A percentile compares a stretch with the other conserved stretches of the same genome.
phyloP scores from a whole-genome alignment of 495 filamentous ascomycete species.

The Glutinoglossum americanum region DNA sequence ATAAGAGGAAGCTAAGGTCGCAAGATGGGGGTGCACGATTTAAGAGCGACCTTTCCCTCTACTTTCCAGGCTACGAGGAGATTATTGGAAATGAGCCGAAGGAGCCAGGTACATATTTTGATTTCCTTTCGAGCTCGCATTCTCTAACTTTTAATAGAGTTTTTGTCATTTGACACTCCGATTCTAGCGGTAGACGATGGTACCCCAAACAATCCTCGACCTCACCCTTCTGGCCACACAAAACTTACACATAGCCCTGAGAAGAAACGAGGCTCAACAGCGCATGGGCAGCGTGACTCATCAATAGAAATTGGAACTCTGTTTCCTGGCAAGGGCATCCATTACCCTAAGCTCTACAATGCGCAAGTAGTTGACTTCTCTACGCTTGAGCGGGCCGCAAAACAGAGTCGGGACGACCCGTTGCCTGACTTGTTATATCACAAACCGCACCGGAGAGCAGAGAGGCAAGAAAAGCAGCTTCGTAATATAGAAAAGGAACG shows the following conservation, averaged over 20 bases:
- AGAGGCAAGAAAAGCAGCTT: conserved; percentile 77
- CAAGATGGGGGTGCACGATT: conserved; percentile 32
- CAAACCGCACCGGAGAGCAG: conserved; percentile 50
- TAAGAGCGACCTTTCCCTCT: conserved; percentile 71
- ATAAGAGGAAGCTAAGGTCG: conserved; percentile 20
- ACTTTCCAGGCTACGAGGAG: conserved; percentile 82
- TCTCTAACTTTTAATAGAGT: conserved; percentile 21
- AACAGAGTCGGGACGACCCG: conserved; percentile 32
- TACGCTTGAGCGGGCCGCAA: conserved; percentile 23
- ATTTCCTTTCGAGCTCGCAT: conserved; percentile 1
- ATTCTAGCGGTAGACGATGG: conserved; percentile 28
- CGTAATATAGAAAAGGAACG: conserved; percentile 84
- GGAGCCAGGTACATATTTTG: conserved; percentile 39
- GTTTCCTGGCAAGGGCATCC: conserved; percentile 16
- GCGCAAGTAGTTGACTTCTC: conserved; percentile 33
- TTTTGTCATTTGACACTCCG: conserved; percentile 36
- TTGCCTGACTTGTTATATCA: conserved; percentile 46
- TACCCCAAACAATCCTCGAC: conserved; percentile 9
- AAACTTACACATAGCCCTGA: not conserved
- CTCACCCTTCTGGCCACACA: not conserved
- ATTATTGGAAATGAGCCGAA: conserved; percentile 62
- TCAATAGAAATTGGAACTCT: conserved; percentile 24
- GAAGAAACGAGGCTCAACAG: not conserved
- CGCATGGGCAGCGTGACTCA: not conserved
- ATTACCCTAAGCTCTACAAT: conserved; percentile 22